A percentile compares a stretch with the other conserved stretches of the same genome.
phyloP scores from a whole-genome alignment of 441 rosid genomes.

The Breynia disticha region DNA sequence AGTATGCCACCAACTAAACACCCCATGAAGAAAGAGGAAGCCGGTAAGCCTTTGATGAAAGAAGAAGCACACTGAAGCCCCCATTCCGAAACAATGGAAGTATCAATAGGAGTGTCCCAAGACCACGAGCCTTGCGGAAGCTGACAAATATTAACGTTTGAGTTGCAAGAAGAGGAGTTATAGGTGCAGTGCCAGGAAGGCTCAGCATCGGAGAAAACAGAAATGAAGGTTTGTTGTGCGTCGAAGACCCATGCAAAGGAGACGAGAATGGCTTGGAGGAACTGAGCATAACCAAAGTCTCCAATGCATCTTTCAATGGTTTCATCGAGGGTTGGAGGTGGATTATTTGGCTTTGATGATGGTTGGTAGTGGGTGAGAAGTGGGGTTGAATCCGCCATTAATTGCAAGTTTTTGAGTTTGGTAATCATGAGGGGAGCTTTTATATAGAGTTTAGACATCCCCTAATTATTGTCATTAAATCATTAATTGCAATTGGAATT shows the following conservation, averaged over 20 bases:
- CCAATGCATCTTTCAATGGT: constrained; percentile 36
- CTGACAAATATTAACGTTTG: constrained; percentile 24
- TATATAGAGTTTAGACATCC: neutral
- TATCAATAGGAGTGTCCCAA: constrained; percentile 33
- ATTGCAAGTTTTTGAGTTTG: neutral
- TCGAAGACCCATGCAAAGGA: constrained; percentile 58
- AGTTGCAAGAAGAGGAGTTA: constrained; percentile 18
- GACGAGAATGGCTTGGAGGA: constrained; percentile 47
- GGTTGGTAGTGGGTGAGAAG: constrained; percentile 16
- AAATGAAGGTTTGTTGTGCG: constrained; percentile 66
- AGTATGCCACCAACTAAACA: constrained; percentile 51
- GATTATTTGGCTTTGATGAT: constrained; percentile 8
- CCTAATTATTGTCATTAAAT: too few species aligned
- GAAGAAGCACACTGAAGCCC: constrained; percentile 40
- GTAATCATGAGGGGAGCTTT: neutral
- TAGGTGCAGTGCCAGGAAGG: constrained; percentile 54
- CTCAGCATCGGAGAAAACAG: constrained; percentile 51
- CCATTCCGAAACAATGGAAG: constrained; percentile 54
- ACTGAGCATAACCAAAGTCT: constrained; percentile 38
- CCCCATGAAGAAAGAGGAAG: constrained; percentile 65
- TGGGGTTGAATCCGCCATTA: constrained; percentile 27
- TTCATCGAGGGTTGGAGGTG: constrained; percentile 33
- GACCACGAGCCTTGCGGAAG: constrained; percentile 39
- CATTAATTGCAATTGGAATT: too few species aligned
- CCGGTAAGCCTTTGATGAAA: constrained; percentile 49